These are phyloP conservation scores for Phragmites australis DNA, from an alignment of 176 grass and related monocot genomes.

Conservation along the genomic window DNA sequence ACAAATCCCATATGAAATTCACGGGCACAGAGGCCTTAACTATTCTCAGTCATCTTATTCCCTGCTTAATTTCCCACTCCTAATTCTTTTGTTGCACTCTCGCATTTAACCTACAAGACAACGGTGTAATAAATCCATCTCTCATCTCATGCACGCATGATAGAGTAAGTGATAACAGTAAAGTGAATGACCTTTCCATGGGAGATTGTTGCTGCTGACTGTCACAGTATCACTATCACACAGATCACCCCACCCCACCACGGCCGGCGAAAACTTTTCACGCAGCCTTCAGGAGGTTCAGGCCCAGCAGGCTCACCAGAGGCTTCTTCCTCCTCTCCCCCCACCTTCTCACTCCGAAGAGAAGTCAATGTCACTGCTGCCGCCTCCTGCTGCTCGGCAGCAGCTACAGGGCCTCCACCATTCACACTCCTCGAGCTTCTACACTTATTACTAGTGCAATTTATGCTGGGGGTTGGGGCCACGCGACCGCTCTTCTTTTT, in stretches of 20 bases:
- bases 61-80: no score
- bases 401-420: slow-evolving; percentile 8
- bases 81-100: no score
- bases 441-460: background rate
- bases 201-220: background rate
- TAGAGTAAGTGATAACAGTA: slow-evolving; percentile 27
- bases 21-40: no score
- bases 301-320: background rate
- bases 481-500: background rate
- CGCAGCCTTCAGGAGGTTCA: slow-evolving; percentile 1
- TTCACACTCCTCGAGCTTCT: slow-evolving; percentile 24
- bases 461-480: background rate
- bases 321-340: background rate
- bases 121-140: background rate
- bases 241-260: background rate
- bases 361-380: slow-evolving; percentile 46
- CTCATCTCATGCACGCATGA: background rate
- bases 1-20: no score
- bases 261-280: slow-evolving; percentile 47
- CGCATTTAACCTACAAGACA: no score
- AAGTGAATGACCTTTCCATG: slow-evolving; percentile 43
- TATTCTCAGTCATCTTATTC: no score
- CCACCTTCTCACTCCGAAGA: background rate
- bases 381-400: background rate
- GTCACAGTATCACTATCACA: background rate